Conservation (phyloP, 495 filamentous ascomycete genomes). For the Talaromyces wortmannii region DNA sequence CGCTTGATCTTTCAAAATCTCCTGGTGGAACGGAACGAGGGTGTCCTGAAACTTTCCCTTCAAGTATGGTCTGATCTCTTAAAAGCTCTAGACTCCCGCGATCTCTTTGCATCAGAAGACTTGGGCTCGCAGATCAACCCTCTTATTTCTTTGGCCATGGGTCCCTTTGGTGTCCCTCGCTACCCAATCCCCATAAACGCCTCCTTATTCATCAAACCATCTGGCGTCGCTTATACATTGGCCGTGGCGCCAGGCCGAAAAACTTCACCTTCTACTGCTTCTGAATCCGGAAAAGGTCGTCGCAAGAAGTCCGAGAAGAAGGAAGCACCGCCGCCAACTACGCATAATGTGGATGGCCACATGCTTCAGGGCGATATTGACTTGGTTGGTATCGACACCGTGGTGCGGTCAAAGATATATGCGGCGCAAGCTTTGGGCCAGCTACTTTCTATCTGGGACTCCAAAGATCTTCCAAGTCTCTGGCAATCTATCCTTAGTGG, state of each 20-base stretch:
- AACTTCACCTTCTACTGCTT: slow-evolving; percentile 45
- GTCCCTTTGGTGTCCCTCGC: slow-evolving; percentile 84
- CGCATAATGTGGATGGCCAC: slow-evolving; percentile 93
- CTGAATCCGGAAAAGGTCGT: slow-evolving; percentile 49
- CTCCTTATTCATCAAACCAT: slow-evolving; percentile 84
- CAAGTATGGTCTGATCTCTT: slow-evolving; percentile 82
- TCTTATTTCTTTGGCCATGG: slow-evolving; percentile 71
- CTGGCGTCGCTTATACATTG: slow-evolving; percentile 71
- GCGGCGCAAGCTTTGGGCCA: slow-evolving; percentile 76
- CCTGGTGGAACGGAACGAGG: slow-evolving; percentile 83
- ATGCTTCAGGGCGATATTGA: slow-evolving; percentile 98
- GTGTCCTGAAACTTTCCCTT: slow-evolving; percentile 68
- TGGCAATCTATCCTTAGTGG: slow-evolving; percentile 50
- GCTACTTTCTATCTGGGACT: slow-evolving; percentile 36
- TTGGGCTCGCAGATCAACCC: slow-evolving; percentile 57
- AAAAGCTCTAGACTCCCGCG: slow-evolving; percentile 50
- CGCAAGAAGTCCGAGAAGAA: slow-evolving; percentile 78
- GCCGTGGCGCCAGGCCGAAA: slow-evolving; percentile 42
- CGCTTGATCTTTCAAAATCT: slow-evolving; percentile 91
- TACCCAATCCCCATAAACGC: slow-evolving; percentile 88
- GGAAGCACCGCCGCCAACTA: slow-evolving; percentile 58
- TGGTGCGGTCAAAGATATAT: slow-evolving; percentile 82
- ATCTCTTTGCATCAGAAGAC: slow-evolving; percentile 59
- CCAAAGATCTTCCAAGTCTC: slow-evolving; percentile 29
- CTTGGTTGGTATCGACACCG: slow-evolving; percentile 78